A percentile compares a stretch with the other conserved stretches of the same genome.
These are phyloP conservation scores for Stereocaulon alpinum DNA, from an alignment of 495 filamentous ascomycete genomes.

Conservation along the genomic window DNA sequence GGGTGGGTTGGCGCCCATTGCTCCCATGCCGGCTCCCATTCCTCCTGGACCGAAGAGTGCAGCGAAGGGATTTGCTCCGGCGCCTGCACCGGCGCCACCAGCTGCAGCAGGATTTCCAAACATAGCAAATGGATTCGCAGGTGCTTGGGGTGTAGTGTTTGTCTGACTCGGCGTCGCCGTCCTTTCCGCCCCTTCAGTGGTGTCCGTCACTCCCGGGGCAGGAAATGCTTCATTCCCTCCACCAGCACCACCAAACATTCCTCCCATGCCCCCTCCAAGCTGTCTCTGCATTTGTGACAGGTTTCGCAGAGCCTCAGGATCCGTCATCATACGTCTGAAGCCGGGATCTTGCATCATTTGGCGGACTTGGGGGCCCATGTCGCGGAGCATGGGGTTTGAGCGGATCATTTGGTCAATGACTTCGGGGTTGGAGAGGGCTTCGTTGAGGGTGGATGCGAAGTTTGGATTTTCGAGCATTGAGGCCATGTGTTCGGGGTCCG, in stretches of 20 bases:
- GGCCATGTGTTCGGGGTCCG: conserved; percentile 67
- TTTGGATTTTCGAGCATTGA: conserved; percentile 79
- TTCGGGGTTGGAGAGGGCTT: conserved; percentile 84
- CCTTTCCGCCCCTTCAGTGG: conserved; percentile 35
- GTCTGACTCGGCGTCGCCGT: conserved; percentile 31
- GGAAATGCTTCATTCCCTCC: conserved; percentile 50
- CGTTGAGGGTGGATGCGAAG: conserved; percentile 74
- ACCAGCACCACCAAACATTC: conserved; percentile 38
- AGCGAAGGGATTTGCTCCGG: conserved; percentile 59
- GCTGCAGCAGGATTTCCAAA: conserved; percentile 25
- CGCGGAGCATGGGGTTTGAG: conserved; percentile 76
- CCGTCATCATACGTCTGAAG: conserved; percentile 92
- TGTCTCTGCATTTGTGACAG: conserved; percentile 68
- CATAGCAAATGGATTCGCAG: conserved; percentile 25
- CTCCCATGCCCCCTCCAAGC: conserved; percentile 47
- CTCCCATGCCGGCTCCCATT: conserved; percentile 25
- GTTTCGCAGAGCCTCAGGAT: conserved; percentile 70
- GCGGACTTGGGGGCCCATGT: conserved; percentile 69
- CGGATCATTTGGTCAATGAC: conserved; percentile 89
- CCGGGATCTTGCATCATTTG: conserved; percentile 76
- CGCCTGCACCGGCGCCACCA: conserved; percentile 30
- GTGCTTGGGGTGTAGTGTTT: conserved; percentile 23
- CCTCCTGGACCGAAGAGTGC: conserved; percentile 48
- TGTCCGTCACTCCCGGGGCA: conserved; percentile 81
- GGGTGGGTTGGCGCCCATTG: conserved; percentile 26